Evolutionary conservation across 768 basidiomycete species (phyloP).

Genomic region (Tulasnella sp.): DNA sequence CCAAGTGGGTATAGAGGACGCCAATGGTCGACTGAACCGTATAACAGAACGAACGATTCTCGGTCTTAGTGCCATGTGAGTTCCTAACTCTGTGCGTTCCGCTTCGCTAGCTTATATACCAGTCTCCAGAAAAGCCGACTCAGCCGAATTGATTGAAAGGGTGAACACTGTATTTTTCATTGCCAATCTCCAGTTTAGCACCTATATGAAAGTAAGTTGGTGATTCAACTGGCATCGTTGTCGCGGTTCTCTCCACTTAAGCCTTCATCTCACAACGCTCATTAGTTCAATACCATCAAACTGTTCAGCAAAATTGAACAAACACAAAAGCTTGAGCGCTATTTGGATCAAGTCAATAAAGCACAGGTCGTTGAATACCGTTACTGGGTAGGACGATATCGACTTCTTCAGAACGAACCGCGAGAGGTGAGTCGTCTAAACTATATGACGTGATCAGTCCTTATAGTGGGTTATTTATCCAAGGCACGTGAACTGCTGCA

Average conservation of each 20-base stretch:
- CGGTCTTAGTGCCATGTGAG: too few relatives aligned
- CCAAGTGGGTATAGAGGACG: too few relatives aligned
- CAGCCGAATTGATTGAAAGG: too few relatives aligned
- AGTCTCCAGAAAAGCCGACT: too few relatives aligned
- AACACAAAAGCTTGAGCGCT: background rate
- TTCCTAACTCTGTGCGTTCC: too few relatives aligned
- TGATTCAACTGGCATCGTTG: background rate
- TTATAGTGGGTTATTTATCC: background rate
- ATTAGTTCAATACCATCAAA: conserved; percentile 10
- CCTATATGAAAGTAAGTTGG: background rate
- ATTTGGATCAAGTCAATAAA: conserved; percentile 1
- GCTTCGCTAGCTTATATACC: too few relatives aligned
- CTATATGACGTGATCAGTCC: background rate
- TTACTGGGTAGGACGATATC: conserved; percentile 10
- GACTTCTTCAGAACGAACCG: background rate
- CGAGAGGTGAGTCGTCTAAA: conserved; percentile 5
- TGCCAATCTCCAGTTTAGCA: conserved; percentile 10
- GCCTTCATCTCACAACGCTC: background rate
- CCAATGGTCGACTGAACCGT: too few relatives aligned
- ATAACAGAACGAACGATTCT: too few relatives aligned
- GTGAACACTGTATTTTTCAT: conserved; percentile 1
- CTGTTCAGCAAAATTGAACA: conserved; percentile 3
- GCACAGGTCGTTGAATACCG: conserved; percentile 13
- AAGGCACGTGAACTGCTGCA: conserved; percentile 8
- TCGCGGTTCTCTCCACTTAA: background rate